phyloP scores from a whole-genome alignment of 2,329 filamentous ascomycete genomes.

The Massarina eburnea region DNA sequence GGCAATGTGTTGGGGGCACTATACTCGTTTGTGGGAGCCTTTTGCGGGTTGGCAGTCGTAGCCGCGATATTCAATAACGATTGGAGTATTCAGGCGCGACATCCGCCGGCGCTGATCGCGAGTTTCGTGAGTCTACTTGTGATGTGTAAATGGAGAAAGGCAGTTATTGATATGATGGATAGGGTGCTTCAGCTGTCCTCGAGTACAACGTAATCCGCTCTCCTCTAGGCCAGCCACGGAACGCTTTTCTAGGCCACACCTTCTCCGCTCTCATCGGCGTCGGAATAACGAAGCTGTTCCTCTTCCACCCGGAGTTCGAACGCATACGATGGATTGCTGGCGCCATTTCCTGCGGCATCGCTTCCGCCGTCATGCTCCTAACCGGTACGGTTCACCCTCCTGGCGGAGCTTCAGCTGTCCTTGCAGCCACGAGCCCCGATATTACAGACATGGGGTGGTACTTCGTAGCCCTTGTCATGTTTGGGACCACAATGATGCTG shows the following conservation, averaged over 20 bases:
- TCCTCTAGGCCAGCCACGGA: constrained; percentile 52
- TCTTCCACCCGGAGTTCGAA: constrained; percentile 38
- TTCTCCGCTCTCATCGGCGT: constrained; percentile 50
- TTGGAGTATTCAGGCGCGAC: constrained; percentile 36
- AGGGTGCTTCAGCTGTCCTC: constrained; percentile 50
- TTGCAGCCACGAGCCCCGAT: constrained; percentile 45
- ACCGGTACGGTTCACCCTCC: constrained; percentile 55
- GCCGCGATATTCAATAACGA: constrained; percentile 47
- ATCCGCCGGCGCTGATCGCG: constrained; percentile 49
- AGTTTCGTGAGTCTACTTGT: constrained; percentile 38
- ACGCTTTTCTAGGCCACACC: constrained; percentile 49
- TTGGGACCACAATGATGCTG: constrained; percentile 48
- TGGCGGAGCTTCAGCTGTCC: constrained; percentile 51
- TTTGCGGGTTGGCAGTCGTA: constrained; percentile 47
- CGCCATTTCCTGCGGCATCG: constrained; percentile 46
- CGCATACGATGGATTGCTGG: constrained; percentile 49
- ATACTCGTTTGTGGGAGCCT: constrained; percentile 47
- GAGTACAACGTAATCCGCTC: constrained; percentile 52
- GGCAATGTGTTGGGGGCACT: constrained; percentile 46
- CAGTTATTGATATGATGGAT: constrained; percentile 3
- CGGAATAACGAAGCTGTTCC: constrained; percentile 49
- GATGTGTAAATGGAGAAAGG: not conserved
- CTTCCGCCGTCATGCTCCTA: constrained; percentile 49
- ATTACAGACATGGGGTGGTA: constrained; percentile 50
- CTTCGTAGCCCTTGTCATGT: constrained; percentile 46